phyloP scores from a whole-genome alignment of 257 asterid species.

The Schizonepeta tenuifolia region DNA sequence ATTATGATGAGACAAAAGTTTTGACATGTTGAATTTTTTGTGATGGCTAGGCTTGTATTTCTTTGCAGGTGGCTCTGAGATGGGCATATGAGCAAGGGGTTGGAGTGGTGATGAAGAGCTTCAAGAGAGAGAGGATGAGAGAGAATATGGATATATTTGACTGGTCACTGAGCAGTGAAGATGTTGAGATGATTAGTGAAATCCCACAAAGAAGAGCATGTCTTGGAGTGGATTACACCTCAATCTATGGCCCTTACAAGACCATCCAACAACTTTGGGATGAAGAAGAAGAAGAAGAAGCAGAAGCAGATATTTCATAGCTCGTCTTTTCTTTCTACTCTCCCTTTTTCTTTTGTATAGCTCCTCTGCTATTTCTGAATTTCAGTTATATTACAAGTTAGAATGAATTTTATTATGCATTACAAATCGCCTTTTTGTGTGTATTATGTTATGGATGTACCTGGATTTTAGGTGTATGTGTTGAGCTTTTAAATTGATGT shows the following conservation, averaged over 20 bases:
- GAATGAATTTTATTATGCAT: too few species aligned
- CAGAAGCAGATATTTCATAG: conserved; percentile 5
- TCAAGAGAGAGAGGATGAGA: conserved; percentile 65
- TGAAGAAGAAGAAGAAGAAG: conserved; percentile 22
- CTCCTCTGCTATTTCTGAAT: too few species aligned
- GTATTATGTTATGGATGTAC: too few species aligned
- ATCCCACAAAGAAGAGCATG: conserved; percentile 61
- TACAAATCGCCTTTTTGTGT: too few species aligned
- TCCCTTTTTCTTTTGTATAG: background rate
- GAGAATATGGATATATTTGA: conserved; percentile 59
- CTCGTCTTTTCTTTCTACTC: background rate
- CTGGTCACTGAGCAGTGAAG: conserved; percentile 60
- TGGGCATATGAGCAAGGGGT: conserved; percentile 73
- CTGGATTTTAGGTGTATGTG: too few species aligned
- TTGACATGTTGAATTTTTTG: too few species aligned
- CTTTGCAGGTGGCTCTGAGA: conserved; percentile 62
- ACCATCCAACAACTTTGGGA: conserved; percentile 69
- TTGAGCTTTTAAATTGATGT: too few species aligned
- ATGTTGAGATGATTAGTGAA: conserved; percentile 46
- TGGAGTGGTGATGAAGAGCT: conserved; percentile 65
- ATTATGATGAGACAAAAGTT: background rate
- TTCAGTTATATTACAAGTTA: too few species aligned
- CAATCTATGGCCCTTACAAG: conserved; percentile 63
- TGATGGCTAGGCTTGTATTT: too few species aligned
- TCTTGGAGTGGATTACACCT: conserved; percentile 61